These are phyloP conservation scores for Solanum boliviense DNA, from an alignment of 257 asterid genomes.

Conservation along the genomic window DNA sequence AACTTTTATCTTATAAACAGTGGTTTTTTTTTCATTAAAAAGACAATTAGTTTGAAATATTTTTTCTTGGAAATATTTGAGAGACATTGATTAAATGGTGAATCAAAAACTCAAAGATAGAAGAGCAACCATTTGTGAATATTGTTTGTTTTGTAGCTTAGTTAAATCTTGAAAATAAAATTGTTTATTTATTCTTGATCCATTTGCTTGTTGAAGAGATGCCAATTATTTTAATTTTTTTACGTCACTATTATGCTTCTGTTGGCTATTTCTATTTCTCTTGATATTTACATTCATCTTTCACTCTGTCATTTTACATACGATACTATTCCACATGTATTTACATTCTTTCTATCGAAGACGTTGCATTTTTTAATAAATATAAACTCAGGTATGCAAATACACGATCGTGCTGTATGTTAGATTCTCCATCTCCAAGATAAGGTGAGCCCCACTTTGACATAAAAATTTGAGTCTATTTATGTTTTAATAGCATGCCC, in stretches of 20 bases:
- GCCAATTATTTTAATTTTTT: too few species aligned
- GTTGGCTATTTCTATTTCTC: background rate
- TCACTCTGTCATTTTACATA: background rate
- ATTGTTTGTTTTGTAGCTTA: too few species aligned
- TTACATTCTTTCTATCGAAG: background rate
- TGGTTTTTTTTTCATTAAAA: too few species aligned
- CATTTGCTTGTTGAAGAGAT: background rate
- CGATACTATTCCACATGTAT: too few species aligned
- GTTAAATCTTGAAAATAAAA: too few species aligned
- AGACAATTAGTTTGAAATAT: too few species aligned
- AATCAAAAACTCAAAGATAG: background rate
- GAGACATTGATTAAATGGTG: background rate
- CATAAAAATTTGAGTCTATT: background rate
- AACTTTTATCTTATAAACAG: too few species aligned
- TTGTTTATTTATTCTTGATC: background rate
- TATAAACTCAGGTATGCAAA: background rate
- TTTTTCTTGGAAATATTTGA: background rate
- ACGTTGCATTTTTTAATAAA: too few species aligned
- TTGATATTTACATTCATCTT: background rate
- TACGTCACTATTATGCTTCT: background rate
- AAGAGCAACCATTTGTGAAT: too few species aligned
- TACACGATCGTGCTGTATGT: background rate
- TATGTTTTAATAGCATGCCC: background rate
- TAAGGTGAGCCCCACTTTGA: background rate
- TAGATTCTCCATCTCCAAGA: background rate